These are phyloP conservation scores for Fraxinus quadrangulata DNA, from an alignment of 257 asterid genomes.

Conservation along the genomic window DNA sequence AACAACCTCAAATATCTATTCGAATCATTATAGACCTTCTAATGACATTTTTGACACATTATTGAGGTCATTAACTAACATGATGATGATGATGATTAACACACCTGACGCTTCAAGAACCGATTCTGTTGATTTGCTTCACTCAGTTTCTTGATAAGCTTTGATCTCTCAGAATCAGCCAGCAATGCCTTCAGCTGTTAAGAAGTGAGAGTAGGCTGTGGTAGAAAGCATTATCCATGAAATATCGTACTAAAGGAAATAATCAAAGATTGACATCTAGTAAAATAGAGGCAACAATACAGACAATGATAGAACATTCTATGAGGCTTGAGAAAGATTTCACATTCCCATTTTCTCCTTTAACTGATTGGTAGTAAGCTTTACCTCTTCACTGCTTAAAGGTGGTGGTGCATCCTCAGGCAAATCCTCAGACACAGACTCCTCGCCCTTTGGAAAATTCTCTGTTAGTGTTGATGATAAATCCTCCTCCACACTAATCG, in stretches of 20 bases:
- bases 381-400: constrained; percentile 62
- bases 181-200: constrained; percentile 66
- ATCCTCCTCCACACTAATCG: constrained; percentile 58
- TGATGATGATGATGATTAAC: constrained; percentile 14
- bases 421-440: constrained; percentile 29
- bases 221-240: constrained; percentile 3
- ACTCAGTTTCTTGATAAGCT: constrained; percentile 73
- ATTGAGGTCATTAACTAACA: background rate
- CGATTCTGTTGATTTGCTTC: constrained; percentile 91
- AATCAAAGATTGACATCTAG: background rate
- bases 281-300: background rate
- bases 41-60: background rate
- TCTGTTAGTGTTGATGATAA: constrained; percentile 44
- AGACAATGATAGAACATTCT: background rate
- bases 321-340: background rate
- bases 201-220: constrained; percentile 18
- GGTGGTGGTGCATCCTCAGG: constrained; percentile 34
- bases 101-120: constrained; percentile 83
- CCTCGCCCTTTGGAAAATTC: constrained; percentile 31
- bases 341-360: background rate
- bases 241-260: background rate
- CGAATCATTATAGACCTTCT: background rate
- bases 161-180: constrained; percentile 75
- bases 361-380: background rate
- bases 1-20: background rate